Percentiles rank a stretch among this genome's conserved stretches.
phyloP scores from a whole-genome alignment of 768 basidiomycete genomes.

The Amanita phalloides region DNA sequence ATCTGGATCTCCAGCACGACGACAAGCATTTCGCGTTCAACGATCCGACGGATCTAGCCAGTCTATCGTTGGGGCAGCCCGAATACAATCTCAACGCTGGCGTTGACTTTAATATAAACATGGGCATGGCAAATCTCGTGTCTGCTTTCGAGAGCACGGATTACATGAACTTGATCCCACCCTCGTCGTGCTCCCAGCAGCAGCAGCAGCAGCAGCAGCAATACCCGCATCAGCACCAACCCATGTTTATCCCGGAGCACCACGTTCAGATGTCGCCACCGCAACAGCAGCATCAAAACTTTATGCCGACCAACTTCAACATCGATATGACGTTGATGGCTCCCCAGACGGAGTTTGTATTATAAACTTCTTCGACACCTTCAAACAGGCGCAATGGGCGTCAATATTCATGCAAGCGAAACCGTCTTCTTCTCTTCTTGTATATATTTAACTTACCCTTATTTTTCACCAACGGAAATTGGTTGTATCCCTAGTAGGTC shows the following conservation, averaged over 20 bases:
- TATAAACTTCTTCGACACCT: not conserved
- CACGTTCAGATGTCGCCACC: not conserved
- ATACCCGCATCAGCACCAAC: not conserved
- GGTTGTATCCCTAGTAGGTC: not conserved
- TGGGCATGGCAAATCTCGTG: not conserved
- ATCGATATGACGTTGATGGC: not conserved
- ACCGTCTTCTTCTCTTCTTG: not conserved
- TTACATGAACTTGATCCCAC: not conserved
- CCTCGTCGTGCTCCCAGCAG: not conserved
- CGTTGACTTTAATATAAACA: slow-evolving; percentile 1
- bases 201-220: slow-evolving; percentile 2
- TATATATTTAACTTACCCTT: not conserved
- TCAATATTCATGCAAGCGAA: not conserved
- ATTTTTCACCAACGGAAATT: not conserved
- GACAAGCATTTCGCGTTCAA: not conserved
- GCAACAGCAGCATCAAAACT: not conserved
- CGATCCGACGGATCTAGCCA: not conserved
- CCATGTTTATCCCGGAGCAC: not conserved
- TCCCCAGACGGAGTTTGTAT: not conserved
- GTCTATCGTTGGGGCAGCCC: not conserved
- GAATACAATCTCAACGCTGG: slow-evolving; percentile 1
- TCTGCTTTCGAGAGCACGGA: not conserved
- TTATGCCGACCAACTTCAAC: not conserved
- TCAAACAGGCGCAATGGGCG: not conserved
- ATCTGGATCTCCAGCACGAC: not conserved